Base-by-base conservation (phyloP, 1,284 basidiomycete species). In the Heterobasidion occidentale region DNA sequence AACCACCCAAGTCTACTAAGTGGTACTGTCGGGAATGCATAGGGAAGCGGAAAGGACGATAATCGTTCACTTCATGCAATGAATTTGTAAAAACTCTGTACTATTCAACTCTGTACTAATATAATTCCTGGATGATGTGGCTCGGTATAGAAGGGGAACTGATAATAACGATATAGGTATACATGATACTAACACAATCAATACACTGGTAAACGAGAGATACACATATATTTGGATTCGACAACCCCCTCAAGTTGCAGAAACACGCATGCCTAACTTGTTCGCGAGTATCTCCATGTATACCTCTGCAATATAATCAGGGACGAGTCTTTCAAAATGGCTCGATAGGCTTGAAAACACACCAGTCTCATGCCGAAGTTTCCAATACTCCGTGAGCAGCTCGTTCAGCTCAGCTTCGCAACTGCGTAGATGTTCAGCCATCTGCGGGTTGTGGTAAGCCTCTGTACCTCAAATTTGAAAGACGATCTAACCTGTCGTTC, bases 221-320 rank as follows among this genome's bases (percentile, higher is more conserved):
- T 3, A n/a, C 3, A 42, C 38, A n/a, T 11, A 42, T 42, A 42
- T 3, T 11, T 5, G n/a, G 8, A 42, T 11, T n/a, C 11, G 7
- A 8, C 3, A n/a, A 42, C 3, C 38, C n/a, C 38, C 36, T 50
- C n/a, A 51, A 14, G 36, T 51, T 15, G 60, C 54, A n/a, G 54
- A 55, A 20, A 61, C 61, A 14, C 58, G 56, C 51, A 87, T 69
- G 56, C 84, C 86, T 35, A 81, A 66, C 60, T 80, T 79, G 68
- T 87, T 86, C 3, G 87, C 85, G 15, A 90, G 71, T 0, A 83
- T 89, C 67, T 90, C 88, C 86, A 90, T 90, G 63, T 89, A 90
- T 1, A 89, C 78, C 67, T 89, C 88, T 90, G 63, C 11, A 58
- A 45, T 17, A 36, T 12, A 27, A 5, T 57, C n/a, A 53, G 38